Percentiles rank a stretch among this genome's conserved stretches.
phyloP scores from a whole-genome alignment of 1,139 yeast genomes.

The Geotrichum candidum region DNA sequence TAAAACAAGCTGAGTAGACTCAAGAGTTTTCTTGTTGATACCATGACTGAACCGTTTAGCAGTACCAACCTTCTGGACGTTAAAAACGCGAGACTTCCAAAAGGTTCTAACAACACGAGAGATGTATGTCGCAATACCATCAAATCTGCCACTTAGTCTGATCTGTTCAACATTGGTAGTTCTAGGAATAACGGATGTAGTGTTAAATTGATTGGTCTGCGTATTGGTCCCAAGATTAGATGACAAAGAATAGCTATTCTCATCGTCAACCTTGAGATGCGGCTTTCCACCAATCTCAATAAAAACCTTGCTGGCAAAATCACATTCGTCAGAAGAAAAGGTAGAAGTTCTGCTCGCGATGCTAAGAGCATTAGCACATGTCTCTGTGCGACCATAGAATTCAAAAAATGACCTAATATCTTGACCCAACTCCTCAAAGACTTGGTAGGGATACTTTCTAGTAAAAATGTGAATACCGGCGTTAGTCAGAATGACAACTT shows the following conservation, averaged over 20 bases:
- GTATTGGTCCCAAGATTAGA: neutral
- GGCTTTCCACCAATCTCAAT: conserved; percentile 47
- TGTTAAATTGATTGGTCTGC: neutral
- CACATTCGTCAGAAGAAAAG: conserved; percentile 33
- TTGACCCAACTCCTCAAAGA: conserved; percentile 62
- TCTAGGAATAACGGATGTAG: neutral
- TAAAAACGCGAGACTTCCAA: conserved; percentile 73
- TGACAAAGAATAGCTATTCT: conserved; percentile 22
- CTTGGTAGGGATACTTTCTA: conserved; percentile 72
- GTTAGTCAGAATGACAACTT: conserved; percentile 75
- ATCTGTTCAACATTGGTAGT: conserved; percentile 43
- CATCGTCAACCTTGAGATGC: conserved; percentile 32
- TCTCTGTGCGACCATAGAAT: conserved; percentile 62
- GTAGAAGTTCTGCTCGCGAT: conserved; percentile 58
- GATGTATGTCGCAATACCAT: conserved; percentile 77
- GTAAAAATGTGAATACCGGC: conserved; percentile 72
- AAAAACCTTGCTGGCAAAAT: conserved; percentile 48
- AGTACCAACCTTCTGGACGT: conserved; percentile 36
- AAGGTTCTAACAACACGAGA: conserved; percentile 70
- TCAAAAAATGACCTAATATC: conserved; percentile 49
- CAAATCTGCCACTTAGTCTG: conserved; percentile 82
- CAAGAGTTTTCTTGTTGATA: conserved; percentile 23
- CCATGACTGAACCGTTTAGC: conserved; percentile 5
- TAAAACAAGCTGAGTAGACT: conserved; percentile 31
- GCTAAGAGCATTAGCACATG: conserved; percentile 80